Base-by-base conservation (phyloP, 495 filamentous ascomycete genomes). In the Penicillium paradoxum region DNA sequence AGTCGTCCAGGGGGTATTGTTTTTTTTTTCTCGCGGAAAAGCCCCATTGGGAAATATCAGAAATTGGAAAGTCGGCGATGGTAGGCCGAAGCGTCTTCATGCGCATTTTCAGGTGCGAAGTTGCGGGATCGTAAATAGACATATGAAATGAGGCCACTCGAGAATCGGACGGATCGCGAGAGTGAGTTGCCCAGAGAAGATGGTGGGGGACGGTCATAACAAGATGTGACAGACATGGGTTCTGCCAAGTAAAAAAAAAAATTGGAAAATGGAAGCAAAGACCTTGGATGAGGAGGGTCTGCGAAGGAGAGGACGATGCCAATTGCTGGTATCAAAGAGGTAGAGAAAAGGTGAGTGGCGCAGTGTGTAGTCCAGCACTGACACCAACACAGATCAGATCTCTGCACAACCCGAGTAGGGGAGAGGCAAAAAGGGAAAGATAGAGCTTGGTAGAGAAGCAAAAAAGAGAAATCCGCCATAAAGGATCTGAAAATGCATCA, bases 101-200 rank as follows among this genome's bases (percentile, higher is more conserved):
- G 49, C 22, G 57, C 55, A 41, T 29, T 41, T 50, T 38, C 41
- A 32, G 24, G 24, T 53, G 46, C 51, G 44, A 34, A 51, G 54
- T 58, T 40, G 43, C 43, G 49, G 29, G 19, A 49, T 68, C 67
- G 60, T 70, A 9, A 37, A 39, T 36, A 53, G 36, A 70, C 67
- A 70, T 68, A 70, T 63, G 67, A 70, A 63, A 54, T 39, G 18
- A 8, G 55, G 41, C 32, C 47, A 51, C 47, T 40, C 51, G 50
- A 45, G 42, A 44, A 7, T 19, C 24, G 47, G 59, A 33, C 29
- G 58, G 55, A 47, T 57, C 62, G 51, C 60, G 25, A 45, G 42
- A 37, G 53, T 34, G 27, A 32, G 36, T 52, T 37, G 43, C 51
- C 59, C 54, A 36, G 24, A 22, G 29, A 41, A 15, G 45, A 54